Evolutionary conservation across 352 stramenopile genomes (phyloP).

Genomic region (Globisporangium rhizosaccharum): DNA sequence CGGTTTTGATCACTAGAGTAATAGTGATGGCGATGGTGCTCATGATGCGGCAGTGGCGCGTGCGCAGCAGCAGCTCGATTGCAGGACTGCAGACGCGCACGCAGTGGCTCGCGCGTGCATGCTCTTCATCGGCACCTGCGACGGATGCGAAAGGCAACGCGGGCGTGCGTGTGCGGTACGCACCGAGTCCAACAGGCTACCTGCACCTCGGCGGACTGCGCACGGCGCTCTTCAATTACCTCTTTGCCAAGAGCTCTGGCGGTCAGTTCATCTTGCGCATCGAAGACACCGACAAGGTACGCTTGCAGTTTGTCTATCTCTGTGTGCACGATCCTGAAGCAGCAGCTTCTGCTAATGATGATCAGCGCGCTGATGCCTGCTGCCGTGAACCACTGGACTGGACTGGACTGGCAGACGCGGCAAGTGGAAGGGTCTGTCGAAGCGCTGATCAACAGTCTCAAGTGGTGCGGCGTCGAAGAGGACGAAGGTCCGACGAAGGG

Average conservation of each 20-base stretch:
- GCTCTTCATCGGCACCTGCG: background rate
- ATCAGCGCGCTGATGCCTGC: conserved; percentile 2
- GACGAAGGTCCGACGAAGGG: conserved; percentile 94
- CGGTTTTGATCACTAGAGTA: too few relatives aligned
- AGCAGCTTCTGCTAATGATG: background rate
- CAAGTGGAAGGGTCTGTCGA: conserved; percentile 84
- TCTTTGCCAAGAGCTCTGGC: conserved; percentile 81
- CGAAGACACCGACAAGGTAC: conserved; percentile 89
- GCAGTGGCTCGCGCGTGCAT: background rate
- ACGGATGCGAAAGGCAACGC: background rate
- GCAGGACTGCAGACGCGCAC: conserved; percentile 1
- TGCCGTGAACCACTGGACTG: background rate
- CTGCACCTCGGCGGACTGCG: conserved; percentile 88
- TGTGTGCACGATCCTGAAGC: background rate
- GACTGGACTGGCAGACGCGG: conserved; percentile 36
- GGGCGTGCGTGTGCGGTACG: conserved; percentile 77
- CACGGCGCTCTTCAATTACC: conserved; percentile 91
- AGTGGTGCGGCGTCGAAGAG: conserved; percentile 95
- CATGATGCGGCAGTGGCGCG: conserved; percentile 8
- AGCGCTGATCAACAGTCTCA: conserved; percentile 80
- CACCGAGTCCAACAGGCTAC: conserved; percentile 87
- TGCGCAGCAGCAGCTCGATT: background rate
- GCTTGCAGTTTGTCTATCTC: background rate
- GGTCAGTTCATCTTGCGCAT: conserved; percentile 90
- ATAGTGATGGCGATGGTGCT: background rate